phyloP scores from a whole-genome alignment of 2,329 filamentous ascomycete genomes.

The Cladosporium sp. region DNA sequence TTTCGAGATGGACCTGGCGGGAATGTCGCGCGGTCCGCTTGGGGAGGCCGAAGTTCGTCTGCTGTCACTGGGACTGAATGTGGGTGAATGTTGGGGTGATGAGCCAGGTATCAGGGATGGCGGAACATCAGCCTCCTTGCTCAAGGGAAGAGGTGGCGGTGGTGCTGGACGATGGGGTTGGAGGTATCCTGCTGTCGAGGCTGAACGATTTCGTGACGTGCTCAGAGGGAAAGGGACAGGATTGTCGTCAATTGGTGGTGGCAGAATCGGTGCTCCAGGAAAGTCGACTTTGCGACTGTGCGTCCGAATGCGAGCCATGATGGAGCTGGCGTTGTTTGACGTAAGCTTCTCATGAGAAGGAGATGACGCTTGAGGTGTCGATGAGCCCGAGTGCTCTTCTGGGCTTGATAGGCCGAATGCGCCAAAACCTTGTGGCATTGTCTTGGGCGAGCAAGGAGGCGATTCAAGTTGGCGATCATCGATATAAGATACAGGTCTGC shows the following conservation, averaged over 20 bases:
- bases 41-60: slow-evolving; percentile 17
- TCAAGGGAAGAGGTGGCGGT: slow-evolving; percentile 14
- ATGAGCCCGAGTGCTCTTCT: not conserved
- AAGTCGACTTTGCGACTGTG: slow-evolving; percentile 17
- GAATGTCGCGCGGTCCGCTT: slow-evolving; percentile 31
- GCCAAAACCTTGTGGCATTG: slow-evolving; percentile 20
- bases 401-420: slow-evolving; percentile 11
- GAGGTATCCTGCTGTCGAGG: slow-evolving; percentile 9
- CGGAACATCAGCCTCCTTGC: not conserved
- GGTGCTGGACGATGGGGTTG: slow-evolving; percentile 15
- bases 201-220: slow-evolving; percentile 7
- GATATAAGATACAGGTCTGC: slow-evolving; percentile 16
- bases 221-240: slow-evolving; percentile 9
- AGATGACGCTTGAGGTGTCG: not conserved
- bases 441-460: slow-evolving; percentile 38
- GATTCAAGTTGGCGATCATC: slow-evolving; percentile 23
- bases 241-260: slow-evolving; percentile 15
- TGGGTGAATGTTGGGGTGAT: not conserved
- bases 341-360: slow-evolving; percentile 21
- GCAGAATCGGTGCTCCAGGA: slow-evolving; percentile 24
- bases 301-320: slow-evolving; percentile 21
- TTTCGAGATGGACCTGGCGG: slow-evolving; percentile 35
- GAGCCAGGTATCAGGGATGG: not conserved
- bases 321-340: slow-evolving; percentile 30
- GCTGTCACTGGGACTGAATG: slow-evolving; percentile 13